A percentile compares a stretch with the other conserved stretches of the same genome.
Evolutionary conservation across 1,139 yeast species (phyloP).

Genomic region (Oligophagozyma castellii): DNA sequence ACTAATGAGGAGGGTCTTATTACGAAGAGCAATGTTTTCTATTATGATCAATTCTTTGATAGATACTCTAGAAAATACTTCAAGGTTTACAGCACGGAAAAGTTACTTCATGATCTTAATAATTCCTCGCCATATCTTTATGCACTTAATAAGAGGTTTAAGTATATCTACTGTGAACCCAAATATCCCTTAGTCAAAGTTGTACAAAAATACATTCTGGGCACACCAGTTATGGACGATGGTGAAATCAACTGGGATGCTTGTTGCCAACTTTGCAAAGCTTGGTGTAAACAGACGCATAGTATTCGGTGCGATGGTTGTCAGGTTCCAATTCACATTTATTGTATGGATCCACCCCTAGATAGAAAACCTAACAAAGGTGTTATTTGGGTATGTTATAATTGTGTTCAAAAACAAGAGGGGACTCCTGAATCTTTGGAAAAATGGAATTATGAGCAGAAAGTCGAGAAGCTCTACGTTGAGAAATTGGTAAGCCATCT

Average conservation of each 20-base stretch:
- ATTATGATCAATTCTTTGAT: conserved; percentile 78
- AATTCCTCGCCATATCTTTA: conserved; percentile 34
- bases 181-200: conserved; percentile 18
- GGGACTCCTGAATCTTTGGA: conserved; percentile 6
- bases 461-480: conserved; percentile 4
- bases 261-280: conserved; percentile 60
- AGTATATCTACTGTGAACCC: conserved; percentile 59
- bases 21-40: conserved; percentile 54
- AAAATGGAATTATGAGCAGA: conserved; percentile 6
- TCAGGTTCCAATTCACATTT: conserved; percentile 55
- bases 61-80: conserved; percentile 75
- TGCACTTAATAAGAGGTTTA: conserved; percentile 56
- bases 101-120: conserved; percentile 41
- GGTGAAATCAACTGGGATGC: conserved; percentile 22
- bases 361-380: conserved; percentile 73
- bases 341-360: conserved; percentile 79
- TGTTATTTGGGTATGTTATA: conserved; percentile 86
- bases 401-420: conserved; percentile 41
- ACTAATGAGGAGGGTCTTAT: conserved; percentile 28
- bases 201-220: conserved; percentile 14
- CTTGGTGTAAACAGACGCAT: conserved; percentile 71
- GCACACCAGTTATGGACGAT: neutral
- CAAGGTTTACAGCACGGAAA: conserved; percentile 55
- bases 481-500: no score
- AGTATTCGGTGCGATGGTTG: conserved; percentile 81